Evolutionary conservation across 352 stramenopile species (phyloP), one percentile per base, ranked within the genome.

Genomic region (Phytophthora meadii): DNA sequence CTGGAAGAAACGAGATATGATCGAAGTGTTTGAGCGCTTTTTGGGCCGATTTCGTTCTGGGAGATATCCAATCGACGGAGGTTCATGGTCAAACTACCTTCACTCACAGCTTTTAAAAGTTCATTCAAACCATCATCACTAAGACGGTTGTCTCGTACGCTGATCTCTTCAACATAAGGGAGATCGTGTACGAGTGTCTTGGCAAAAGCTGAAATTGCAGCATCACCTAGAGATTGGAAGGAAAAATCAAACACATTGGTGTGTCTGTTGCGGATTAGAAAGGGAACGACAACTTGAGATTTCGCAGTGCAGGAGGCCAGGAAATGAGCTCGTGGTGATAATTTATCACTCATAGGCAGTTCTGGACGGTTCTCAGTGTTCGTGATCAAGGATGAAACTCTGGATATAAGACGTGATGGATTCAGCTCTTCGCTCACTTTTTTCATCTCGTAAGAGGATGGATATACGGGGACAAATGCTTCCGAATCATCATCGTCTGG

Each of bases 111-210:
- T 30, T 73, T 46, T 0, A 94, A 67, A 14, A 94, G 64, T 3
- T 68, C 65, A 51, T 92, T 77, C 14, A 94, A 56, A 0, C 87
- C 87, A 2, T 77, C 69, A 50, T 97, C 91, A 7, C 68, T 96
- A 11, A 97, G 72, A 0, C 91, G 86, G 41, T 97, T 97, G 70
- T 97, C 89, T 6, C 84, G 76, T 4, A 97, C 81, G 22, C 89
- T 84, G 41, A 97, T 89, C 49, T 93, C 84, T 64, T 93, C 79
- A 0, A 94, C 77, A 39, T 78, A 79, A 6, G 87, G 84, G 27
- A 94, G 39, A 10, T 89, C 70, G 6, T 83, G 74, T 28, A 73
- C 54, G 11, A 93, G 42, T n/a, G 68, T 84, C 17, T 67, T 76
- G n/a, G 87, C 76, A 65, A 94, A 92, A 17, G 85, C 81, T 9